phyloP scores from a whole-genome alignment of 371 early-diverging fungal genomes.

The Mucor racemosus region DNA sequence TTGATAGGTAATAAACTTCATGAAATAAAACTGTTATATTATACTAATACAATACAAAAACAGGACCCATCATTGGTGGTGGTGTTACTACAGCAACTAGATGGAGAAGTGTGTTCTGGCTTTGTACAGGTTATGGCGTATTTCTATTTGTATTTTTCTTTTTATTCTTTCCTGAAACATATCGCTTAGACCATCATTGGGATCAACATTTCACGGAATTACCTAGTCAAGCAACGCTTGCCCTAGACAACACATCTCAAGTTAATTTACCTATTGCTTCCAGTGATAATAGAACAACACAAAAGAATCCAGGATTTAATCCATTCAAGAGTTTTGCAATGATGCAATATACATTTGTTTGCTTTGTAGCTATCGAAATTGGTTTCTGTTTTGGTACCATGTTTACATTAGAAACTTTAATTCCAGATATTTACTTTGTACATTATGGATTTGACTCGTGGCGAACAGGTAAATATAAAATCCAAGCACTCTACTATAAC shows the following conservation, averaged over 20 bases:
- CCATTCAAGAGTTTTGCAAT: conserved; percentile 27
- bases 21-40: not conserved
- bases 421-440: conserved; percentile 38
- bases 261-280: no score
- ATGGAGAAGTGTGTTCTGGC: conserved; percentile 73
- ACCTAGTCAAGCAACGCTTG: conserved; percentile 6
- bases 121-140: conserved; percentile 64
- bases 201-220: conserved; percentile 2
- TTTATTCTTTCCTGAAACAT: conserved; percentile 75
- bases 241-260: not conserved
- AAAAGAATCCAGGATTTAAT: conserved; percentile 23
- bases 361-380: conserved; percentile 22
- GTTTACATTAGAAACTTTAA: conserved; percentile 53
- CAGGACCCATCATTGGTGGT: conserved; percentile 51
- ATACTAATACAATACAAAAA: not conserved
- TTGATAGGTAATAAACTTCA: conserved; percentile 35
- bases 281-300: no score
- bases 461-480: conserved; percentile 39
- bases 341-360: conserved; percentile 15
- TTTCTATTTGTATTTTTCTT: conserved; percentile 58
- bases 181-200: conserved; percentile 50
- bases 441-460: conserved; percentile 49
- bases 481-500: no score
- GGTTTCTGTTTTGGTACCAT: conserved; percentile 33
- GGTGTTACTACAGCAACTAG: conserved; percentile 44